Base-by-base conservation (phyloP, 1,284 basidiomycete genomes). In the Polyporus tsugae region DNA sequence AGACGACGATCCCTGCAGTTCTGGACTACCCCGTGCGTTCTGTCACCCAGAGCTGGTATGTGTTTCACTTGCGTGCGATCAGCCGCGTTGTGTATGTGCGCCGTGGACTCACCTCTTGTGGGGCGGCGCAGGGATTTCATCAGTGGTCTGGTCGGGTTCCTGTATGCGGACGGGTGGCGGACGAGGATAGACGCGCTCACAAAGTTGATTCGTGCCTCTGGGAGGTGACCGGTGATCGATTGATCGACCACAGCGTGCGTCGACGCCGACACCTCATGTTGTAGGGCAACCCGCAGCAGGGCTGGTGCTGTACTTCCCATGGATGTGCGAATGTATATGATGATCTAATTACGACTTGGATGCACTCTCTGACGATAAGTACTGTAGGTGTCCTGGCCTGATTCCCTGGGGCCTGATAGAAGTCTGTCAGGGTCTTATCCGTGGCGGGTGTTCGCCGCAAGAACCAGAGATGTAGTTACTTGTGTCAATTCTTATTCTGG, bases 11-110 rank as follows among this genome's bases (percentile, higher is more conserved):
- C 72, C 97, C 97, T 0, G 87, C 88, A 61, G 90, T 94, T 3
- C 84, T 96, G 15, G 92, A 97, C 77, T 98, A 99, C 79, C 91
- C 95, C 29, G 85, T 96, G 67, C 93, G 93, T 69, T 93, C 92
- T n/a, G 78, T 91, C 62, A 83, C 89, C 42, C 85, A 89, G 74
- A 98, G 96, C 77, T 93, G 92, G 85, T 98, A 84, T 58, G 95
- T 89, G 35, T 71, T 74, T 29, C 73, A 25, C 71, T 75, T 65
- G 74, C 74, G 76, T 58, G 72, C 70, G 71, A 64, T 62, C 35
- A 55, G 69, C 44, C 69, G 39, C 59, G 38, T 59, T 35, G 69
- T 60, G 25, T 60, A 6, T 69, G 41, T 39, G 53, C 69, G 63
- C 72, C 67, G 41, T 66, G 65, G 44, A 22, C 65, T 69, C 41